Base-by-base conservation (phyloP, 495 filamentous ascomycete genomes). In the Penicillium steckii region DNA sequence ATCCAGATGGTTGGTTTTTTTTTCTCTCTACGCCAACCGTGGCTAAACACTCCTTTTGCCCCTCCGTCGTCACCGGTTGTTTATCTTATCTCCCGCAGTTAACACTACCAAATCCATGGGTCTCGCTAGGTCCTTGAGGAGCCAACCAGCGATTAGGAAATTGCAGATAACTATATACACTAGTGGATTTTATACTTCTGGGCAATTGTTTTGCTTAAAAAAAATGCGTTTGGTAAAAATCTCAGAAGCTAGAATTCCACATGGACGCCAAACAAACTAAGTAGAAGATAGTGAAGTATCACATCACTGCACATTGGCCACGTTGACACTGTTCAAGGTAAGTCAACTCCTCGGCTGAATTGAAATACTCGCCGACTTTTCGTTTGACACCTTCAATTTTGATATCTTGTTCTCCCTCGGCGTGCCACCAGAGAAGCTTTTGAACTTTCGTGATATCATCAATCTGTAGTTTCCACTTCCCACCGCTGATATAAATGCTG, bases 371-470 rank as follows among this genome's bases (percentile, higher is more conserved):
- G 15, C 76, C 76, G 15, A 76, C 72, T 61, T 82, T 83, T 48
- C 79, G 78, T 65, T 86, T 82, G 12, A 91, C 72, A 0, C 94
- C 94, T 47, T 81, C 85, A 17, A 97, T 77, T 55, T 79, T 89
- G 56, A 97, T 78, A 21, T 75, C 80, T 70, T 97, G 93, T 52
- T 90, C 79, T 0, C 93, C 95, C 40, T 84, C 84, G 4, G 80
- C 84, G 70, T 97, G 91, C 90, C 89, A 95, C 94, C 94, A 98
- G 56, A 78, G 79, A 22, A 98, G 72, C 41, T 81, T 77, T 67
- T 95, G 94, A 17, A 87, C 60, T 60, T 81, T 73, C n/a, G 80
- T 79, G 1, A 77, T 78, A 22, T 91, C 86, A 24, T 88, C 84
- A 13, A 71, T 78, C 60, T 85, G 85, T 60, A 96, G 87, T 23